Conservation (phyloP, 306 rosid genomes). For the Casuarina cunninghamiana region DNA sequence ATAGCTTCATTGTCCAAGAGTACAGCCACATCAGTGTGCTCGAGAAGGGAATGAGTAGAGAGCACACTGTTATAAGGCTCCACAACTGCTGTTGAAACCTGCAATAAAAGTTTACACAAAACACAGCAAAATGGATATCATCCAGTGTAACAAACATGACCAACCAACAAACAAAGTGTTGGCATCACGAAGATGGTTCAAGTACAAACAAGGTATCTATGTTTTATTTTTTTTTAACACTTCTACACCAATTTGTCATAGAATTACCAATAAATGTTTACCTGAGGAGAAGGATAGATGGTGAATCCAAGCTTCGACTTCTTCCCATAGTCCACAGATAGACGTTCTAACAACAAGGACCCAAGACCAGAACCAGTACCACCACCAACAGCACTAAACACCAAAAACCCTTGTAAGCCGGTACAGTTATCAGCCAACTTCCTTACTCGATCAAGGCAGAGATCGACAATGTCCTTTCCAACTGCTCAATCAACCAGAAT, state of each 20-base stretch:
- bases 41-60: conserved; percentile 94
- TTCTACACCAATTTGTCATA: not conserved
- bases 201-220: not conserved
- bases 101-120: not conserved
- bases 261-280: conserved; percentile 7
- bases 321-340: conserved; percentile 94
- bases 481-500: conserved; percentile 33
- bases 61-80: conserved; percentile 98
- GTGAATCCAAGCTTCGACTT: conserved; percentile 96
- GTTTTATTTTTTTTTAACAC: not conserved
- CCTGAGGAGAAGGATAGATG: conserved; percentile 99
- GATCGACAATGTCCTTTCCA: conserved; percentile 93
- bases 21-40: conserved; percentile 94
- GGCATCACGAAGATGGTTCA: not conserved
- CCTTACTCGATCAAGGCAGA: conserved; percentile 89
- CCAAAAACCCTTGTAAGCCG: conserved; percentile 92
- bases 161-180: not conserved
- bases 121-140: not conserved
- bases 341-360: conserved; percentile 80
- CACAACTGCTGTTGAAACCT: conserved; percentile 98
- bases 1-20: conserved; percentile 95
- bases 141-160: not conserved
- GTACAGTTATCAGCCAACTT: conserved; percentile 98
- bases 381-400: conserved; percentile 95
- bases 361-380: conserved; percentile 98